A percentile compares a stretch with the other conserved stretches of the same genome.
phyloP scores from a whole-genome alignment of 805 yeast species.

The Brettanomyces naardenensis region DNA sequence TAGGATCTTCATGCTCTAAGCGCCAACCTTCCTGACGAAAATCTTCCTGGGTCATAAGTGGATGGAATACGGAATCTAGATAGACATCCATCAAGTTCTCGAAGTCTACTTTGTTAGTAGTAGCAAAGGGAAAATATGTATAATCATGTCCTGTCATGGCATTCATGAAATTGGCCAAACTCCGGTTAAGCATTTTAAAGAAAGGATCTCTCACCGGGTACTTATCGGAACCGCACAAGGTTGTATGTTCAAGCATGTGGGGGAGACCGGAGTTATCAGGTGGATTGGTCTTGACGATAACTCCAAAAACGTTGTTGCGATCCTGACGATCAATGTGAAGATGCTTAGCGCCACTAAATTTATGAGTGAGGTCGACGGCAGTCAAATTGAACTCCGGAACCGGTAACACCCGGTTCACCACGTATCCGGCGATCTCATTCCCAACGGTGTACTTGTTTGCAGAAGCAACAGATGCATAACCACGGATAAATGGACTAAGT shows the following conservation, averaged over 20 bases:
- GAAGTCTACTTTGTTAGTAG: conserved; percentile 79
- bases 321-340: conserved; percentile 82
- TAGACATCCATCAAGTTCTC: conserved; percentile 81
- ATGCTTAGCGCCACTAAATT: conserved; percentile 67
- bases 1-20: conserved; percentile 59
- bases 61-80: conserved; percentile 78
- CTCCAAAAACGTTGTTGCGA: conserved; percentile 77
- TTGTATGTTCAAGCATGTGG: conserved; percentile 92
- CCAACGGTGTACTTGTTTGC: conserved; percentile 54
- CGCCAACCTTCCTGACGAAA: conserved; percentile 98
- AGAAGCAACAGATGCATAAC: not conserved
- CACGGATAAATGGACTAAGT: not conserved
- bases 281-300: conserved; percentile 89
- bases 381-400: conserved; percentile 78
- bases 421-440: conserved; percentile 55
- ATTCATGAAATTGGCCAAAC: conserved; percentile 95
- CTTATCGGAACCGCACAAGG: conserved; percentile 85
- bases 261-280: conserved; percentile 95
- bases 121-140: conserved; percentile 93
- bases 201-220: conserved; percentile 96
- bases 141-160: conserved; percentile 98
- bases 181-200: conserved; percentile 91
- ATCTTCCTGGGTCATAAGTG: conserved; percentile 69
- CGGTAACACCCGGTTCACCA: conserved; percentile 51
- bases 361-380: conserved; percentile 68